A percentile compares a stretch with the other conserved stretches of the same genome.
phyloP scores from a whole-genome alignment of 805 yeast species.

The Debaryomyces castellii region DNA sequence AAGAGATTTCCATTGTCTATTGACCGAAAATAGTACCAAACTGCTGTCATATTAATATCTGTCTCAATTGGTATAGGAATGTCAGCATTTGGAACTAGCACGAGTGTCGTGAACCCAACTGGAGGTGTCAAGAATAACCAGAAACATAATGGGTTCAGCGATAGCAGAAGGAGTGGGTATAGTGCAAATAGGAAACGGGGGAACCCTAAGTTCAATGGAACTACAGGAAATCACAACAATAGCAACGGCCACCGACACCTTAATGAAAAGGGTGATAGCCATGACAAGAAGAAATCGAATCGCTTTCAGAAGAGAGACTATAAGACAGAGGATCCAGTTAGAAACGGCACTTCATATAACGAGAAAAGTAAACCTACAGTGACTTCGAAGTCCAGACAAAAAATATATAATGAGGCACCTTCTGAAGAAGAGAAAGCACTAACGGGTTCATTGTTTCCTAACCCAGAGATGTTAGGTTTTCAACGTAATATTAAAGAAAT shows the following conservation, averaged over 20 bases:
- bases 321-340: not conserved
- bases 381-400: not conserved
- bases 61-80: constrained; percentile 5
- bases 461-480: constrained; percentile 33
- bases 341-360: not conserved
- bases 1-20: not conserved
- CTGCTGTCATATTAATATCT: not conserved
- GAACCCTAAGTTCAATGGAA: constrained; percentile 3
- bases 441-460: constrained; percentile 30
- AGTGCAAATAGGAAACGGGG: constrained; percentile 5
- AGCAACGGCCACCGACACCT: not conserved
- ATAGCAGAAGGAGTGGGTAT: constrained; percentile 8
- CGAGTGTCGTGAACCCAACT: constrained; percentile 7
- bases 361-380: constrained; percentile 11
- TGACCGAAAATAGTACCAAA: not conserved
- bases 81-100: constrained; percentile 18
- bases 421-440: constrained; percentile 16
- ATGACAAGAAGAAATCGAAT: constrained; percentile 2
- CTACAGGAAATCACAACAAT: not conserved
- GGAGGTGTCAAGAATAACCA: constrained; percentile 5
- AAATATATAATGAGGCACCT: constrained; percentile 5
- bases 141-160: constrained; percentile 10
- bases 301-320: not conserved
- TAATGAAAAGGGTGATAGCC: constrained; percentile 1
- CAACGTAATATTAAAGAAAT: constrained; percentile 7